Evolutionary conservation across 1,139 yeast genomes (phyloP).

Genomic region (Hanseniaspora gamundiae): DNA sequence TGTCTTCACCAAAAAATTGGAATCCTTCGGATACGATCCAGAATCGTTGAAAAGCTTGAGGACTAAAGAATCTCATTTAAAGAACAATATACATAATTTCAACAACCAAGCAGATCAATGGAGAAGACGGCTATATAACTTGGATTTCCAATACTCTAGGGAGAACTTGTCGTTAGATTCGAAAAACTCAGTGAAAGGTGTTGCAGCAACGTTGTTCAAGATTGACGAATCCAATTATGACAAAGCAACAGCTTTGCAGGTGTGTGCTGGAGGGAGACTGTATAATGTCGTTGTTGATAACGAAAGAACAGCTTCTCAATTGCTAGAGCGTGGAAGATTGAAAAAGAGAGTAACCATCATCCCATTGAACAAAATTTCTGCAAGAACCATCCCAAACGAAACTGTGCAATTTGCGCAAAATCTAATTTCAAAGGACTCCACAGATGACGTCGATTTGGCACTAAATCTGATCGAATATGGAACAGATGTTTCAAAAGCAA

Average conservation of each 20-base stretch:
- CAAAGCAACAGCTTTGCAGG: conserved; percentile 77
- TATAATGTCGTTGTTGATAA: conserved; percentile 88
- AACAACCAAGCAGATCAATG: conserved; percentile 42
- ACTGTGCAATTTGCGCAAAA: conserved; percentile 49
- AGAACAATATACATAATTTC: conserved; percentile 31
- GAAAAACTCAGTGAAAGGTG: conserved; percentile 56
- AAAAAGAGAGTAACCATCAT: conserved; percentile 81
- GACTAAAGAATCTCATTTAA: conserved; percentile 29
- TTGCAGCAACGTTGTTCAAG: conserved; percentile 75
- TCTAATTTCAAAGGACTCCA: conserved; percentile 23
- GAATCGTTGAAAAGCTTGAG: conserved; percentile 35
- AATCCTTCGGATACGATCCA: conserved; percentile 50
- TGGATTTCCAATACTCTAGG: conserved; percentile 62
- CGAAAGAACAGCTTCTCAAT: conserved; percentile 69
- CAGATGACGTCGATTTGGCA: conserved; percentile 80
- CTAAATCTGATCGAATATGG: conserved; percentile 68
- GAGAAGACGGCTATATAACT: conserved; percentile 54
- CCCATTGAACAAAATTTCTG: conserved; percentile 75
- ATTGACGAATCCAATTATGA: conserved; percentile 45
- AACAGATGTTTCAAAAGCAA: conserved; percentile 58
- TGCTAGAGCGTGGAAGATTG: conserved; percentile 68
- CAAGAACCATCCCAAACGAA: conserved; percentile 36
- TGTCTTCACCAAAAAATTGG: conserved; percentile 34
- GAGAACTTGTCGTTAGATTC: conserved; percentile 55
- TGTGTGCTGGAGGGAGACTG: conserved; percentile 86